Evolutionary conservation across 805 yeast species (phyloP), one percentile per base, ranked within the genome.

Genomic region (Metschnikowia drakensbergensis): DNA sequence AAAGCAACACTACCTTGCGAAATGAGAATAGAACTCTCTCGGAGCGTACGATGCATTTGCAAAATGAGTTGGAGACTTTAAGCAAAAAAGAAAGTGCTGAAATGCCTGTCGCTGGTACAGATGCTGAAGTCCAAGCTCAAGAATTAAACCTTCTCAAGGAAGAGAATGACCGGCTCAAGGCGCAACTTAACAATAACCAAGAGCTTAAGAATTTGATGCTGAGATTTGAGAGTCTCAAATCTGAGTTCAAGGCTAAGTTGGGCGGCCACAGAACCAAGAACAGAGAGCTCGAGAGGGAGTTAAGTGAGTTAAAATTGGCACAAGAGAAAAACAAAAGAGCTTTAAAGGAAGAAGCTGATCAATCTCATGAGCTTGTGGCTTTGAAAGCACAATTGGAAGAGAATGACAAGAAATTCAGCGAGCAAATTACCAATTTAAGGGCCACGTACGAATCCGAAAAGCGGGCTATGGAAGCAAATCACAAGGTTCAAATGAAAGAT

Each of bases 1-100:
- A 86, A 62, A 83, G 88, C 56, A 86, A 86, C 57, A 67, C 74
- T 6, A 78, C 87, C 1, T 69, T 86, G 54, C 74, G 91, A 44
- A 69, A 71, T 47, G 88, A 83, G 46, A 66, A 73, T 47, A 52
- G 51, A 13, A 50, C 45, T 10, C 62, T 59, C 36, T 39, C 57
- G 11, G 54, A 58, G 27, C 59, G 52, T 25, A 52, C 70, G 34
- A 48, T 52, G 36, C 63, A 62, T 5, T 68, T 84, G 35, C 80
- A 80, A 57, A 42, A 51, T 2, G 67, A 72, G 45, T 36, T 79
- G 3, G 75, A 73, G 31, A 83, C 84, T 0, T 58, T 82, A 48
- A 71, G 75, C 51, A 57, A 66, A 5, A 63, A 71, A 49, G 60
- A 76, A 41, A 66, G 61, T 3, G 37, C 13, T 11, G 31, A 6